These are phyloP conservation scores for Pichia sp. DNA, from an alignment of 1,139 yeast genomes.

Conservation along the genomic window DNA sequence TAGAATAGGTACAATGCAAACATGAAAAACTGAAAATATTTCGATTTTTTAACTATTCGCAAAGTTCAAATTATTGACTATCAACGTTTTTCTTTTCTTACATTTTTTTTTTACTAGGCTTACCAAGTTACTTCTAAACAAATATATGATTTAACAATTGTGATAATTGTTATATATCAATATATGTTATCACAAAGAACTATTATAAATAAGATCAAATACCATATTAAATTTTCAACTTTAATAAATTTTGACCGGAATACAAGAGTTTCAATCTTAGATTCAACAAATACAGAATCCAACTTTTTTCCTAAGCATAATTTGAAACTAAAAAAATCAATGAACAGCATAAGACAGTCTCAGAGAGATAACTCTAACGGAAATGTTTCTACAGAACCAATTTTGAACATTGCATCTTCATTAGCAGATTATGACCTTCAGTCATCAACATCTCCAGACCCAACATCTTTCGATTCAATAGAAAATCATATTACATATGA, in stretches of 20 bases:
- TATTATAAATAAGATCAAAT: neutral
- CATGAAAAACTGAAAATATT: no score
- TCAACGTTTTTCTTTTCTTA: neutral
- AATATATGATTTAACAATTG: neutral
- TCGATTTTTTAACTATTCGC: no score
- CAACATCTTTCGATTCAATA: neutral
- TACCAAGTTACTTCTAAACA: neutral
- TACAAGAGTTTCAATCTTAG: neutral
- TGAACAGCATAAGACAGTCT: neutral
- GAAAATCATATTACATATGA: conserved; percentile 6
- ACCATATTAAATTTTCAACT: neutral
- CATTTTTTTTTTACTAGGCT: neutral
- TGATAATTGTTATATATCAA: neutral
- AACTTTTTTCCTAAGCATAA: neutral
- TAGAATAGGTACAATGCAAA: no score
- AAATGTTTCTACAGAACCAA: neutral
- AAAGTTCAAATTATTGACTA: no score
- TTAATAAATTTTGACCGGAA: neutral
- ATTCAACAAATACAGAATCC: neutral
- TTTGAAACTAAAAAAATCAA: neutral
- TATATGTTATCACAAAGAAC: neutral
- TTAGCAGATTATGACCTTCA: neutral
- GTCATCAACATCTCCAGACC: neutral
- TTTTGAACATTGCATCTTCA: neutral
- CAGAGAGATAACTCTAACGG: neutral